Evolutionary conservation across 108 stramenopile species (phyloP), one percentile per base, ranked within the genome.

Genomic region (Ochromonas danica): DNA sequence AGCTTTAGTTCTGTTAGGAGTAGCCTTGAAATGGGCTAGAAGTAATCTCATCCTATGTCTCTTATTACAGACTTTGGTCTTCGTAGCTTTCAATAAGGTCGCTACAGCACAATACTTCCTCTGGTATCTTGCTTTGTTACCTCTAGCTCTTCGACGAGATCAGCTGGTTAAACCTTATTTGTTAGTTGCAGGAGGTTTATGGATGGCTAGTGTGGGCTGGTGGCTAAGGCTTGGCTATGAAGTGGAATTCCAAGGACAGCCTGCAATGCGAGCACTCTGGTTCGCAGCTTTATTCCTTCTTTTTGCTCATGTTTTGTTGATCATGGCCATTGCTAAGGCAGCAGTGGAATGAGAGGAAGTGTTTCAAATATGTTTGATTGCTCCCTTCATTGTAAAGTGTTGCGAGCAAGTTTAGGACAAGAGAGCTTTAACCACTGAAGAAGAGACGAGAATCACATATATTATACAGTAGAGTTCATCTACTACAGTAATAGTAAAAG

Each of bases 61-160:
- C 0, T 92, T 94, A 71, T 74, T 93, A 27, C 95, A 96, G 82
- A 97, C 97, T 30, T 90, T 94, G 81, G 75, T 93, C 2, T 98
- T 99, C 86, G 98, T 99, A 28, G 90, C 95, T 2, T 92, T 93
- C 88, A 99, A 99, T 88, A 98, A 98, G 80, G 98, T 99, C 65
- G 92, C 93, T 77, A 99, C 98, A 0, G 98, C 93, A 36, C 97
- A 99, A 81, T 99, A 99, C 80, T 94, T 97, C 71, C 89, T 91
- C 1, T 99, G 98, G 98, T 97, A 94, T 79, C 85, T 97, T 0
- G 78, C 63, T 28, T 14, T 88, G 41, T 61, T 85, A 1, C 88
- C 87, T 25, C 35, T 85, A 17, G 30, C 83, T 10, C 43, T 42
- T 25, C 79, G 82, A 6, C 40, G 39, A 25, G 1, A 6, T 43